These are phyloP conservation scores for Camelina neglecta DNA, from an alignment of 345 rosid genomes.

Conservation along the genomic window DNA sequence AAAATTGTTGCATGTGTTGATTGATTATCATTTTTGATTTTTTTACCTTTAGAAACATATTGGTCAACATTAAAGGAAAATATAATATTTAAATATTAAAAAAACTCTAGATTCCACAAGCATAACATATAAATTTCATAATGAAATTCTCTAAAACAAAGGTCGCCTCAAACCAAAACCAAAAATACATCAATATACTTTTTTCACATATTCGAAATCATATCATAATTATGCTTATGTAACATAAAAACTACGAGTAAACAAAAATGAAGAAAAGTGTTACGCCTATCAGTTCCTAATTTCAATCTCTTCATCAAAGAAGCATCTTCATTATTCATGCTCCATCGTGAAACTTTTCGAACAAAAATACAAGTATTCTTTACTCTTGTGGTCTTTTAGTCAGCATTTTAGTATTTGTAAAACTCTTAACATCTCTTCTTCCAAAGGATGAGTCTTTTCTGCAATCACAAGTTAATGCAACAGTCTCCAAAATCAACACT, in stretches of 20 bases:
- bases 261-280: no score
- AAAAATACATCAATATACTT: slow-evolving; percentile 22
- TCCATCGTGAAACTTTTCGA: background rate
- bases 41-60: no score
- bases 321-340: no score
- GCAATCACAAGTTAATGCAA: slow-evolving; percentile 83
- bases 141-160: background rate
- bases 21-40: no score
- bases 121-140: slow-evolving; percentile 10
- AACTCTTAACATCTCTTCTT: slow-evolving; percentile 86
- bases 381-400: slow-evolving; percentile 6
- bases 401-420: slow-evolving; percentile 50
- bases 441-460: slow-evolving; percentile 80
- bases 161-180: background rate
- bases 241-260: no score
- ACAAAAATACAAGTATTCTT: background rate
- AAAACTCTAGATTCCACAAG: background rate
- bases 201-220: background rate
- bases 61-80: no score
- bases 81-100: no score
- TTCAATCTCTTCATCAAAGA: no score
- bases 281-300: background rate
- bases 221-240: background rate
- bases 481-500: slow-evolving; percentile 77
- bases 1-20: no score